Evolutionary conservation across 2,329 filamentous ascomycete species (phyloP), one percentile per base, ranked within the genome.

Genomic region (Aspergillus sp.): DNA sequence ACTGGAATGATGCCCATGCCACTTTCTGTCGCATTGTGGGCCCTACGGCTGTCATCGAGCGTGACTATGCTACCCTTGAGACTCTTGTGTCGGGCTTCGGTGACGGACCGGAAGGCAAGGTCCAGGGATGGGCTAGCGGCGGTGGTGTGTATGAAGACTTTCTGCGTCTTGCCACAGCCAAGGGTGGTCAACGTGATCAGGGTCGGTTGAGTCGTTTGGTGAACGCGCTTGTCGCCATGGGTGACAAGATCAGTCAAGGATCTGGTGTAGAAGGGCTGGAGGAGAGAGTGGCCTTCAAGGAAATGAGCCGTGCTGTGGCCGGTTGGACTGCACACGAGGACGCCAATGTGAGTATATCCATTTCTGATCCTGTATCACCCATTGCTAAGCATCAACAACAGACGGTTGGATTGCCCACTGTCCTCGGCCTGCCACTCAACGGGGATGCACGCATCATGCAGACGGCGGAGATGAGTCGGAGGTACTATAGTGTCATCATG

Each of bases 21-120:
- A 88, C 91, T 1, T 84, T 98, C 42, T 80, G 86, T 47, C 81
- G 81, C 50, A 78, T 85, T 51, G 90, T 97, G 28, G 93, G 88
- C 0, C 93, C 93, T 0, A 75, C 78, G 27, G 82, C 88, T 8
- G 79, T 98, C 50, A 86, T 98, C 48, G 86, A 88, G 59, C 83
- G 85, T 35, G 85, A 96, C 62, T 91, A 88, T 57, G 76, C 78
- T 13, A 77, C 76, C 2, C 72, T 97, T 1, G 78, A 80, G 33
- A 72, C 77, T 29, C 73, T 96, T 33, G 77, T 97, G 32, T 73
- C 75, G 12, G 82, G 83, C 46, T 95, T 98, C 58, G 65, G 72
- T 6, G 70, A 82, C 40, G 75, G 74, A 1, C 81, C 77, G 27
- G 76, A 81, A 29, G 70, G 76, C 32, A 69, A 73, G 13, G 82